Base-by-base conservation (phyloP, 805 yeast species). In the Scheffersomyces ergatensis region DNA sequence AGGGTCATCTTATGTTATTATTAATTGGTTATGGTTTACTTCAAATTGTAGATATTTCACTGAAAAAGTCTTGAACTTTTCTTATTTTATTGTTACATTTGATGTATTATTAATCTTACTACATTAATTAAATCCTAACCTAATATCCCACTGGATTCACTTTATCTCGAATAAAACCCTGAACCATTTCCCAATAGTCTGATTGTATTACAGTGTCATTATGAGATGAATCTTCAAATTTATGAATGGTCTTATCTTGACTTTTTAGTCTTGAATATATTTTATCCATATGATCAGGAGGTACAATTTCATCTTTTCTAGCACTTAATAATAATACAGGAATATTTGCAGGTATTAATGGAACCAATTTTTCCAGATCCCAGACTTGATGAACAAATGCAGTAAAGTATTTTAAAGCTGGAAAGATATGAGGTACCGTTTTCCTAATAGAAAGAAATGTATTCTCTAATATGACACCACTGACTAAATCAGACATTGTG, bases 291-390 rank as follows among this genome's bases (percentile, higher is more conserved):
- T 92, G 97, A 1, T 50, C 47, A 0, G 97, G 96, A 3, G 98
- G 97, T 2, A 92, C 96, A 19, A 92, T 81, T 62, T 92, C 99
- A 65, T 92, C 99, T 26, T 72, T 67, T 12, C 74, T 62, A 0
- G 95, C 97, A 47, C 84, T 77, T 32, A 90, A 57, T 50, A 90
- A 78, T 31, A 90, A 66, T 24, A 83, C 70, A 0, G 96, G 93
- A 9, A 85, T 68, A 4, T 68, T 57, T 0, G 72, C 52, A 5
- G 81, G 77, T 12, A 85, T 67, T 16, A 55, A 53, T 2, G 66
- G 58, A 12, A 89, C 79, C 21, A 78, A 70, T 1, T 57, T 51
- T 51, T 89, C 93, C 24, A 90, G 82, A 39, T 84, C 78, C 99
- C 99, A 92, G 14, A 71, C 62, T 57, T 93, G 87, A 50, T 85